Percentiles rank a stretch among this genome's conserved stretches.
These are phyloP conservation scores for Citrullus colocynthis DNA, from an alignment of 306 rosid genomes.

Conservation along the genomic window DNA sequence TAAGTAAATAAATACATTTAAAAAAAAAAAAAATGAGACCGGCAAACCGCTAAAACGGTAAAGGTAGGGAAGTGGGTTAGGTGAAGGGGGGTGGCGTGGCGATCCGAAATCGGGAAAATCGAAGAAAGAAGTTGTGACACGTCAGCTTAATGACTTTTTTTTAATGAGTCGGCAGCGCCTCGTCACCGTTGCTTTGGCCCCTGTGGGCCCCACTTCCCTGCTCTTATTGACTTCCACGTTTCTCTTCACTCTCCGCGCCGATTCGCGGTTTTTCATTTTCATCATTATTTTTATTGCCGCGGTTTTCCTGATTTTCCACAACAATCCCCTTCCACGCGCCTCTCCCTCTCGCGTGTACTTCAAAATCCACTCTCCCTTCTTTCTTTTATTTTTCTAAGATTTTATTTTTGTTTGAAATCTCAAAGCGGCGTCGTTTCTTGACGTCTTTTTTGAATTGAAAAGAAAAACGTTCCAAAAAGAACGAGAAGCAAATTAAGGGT, in stretches of 20 bases:
- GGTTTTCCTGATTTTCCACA: background rate
- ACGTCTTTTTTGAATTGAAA: background rate
- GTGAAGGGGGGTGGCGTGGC: conserved; percentile 32
- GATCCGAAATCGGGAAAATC: conserved; percentile 27
- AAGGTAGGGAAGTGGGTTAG: background rate
- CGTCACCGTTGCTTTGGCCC: conserved; percentile 22
- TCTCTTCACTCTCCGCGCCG: background rate
- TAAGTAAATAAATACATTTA: no score
- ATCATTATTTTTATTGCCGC: background rate
- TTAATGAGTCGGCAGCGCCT: conserved; percentile 27
- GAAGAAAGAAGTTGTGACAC: background rate
- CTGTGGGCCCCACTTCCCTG: conserved; percentile 19
- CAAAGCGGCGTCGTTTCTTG: background rate
- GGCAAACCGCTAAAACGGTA: conserved; percentile 3
- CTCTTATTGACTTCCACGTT: background rate
- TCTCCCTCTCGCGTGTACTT: background rate
- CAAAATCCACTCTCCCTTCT: background rate
- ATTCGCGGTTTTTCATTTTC: background rate
- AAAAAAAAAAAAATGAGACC: background rate
- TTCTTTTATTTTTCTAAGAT: no score
- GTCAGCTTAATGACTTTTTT: background rate
- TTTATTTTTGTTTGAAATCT: no score
- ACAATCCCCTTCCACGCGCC: background rate
- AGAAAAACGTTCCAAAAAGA: background rate
- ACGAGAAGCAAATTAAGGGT: background rate